Base-by-base conservation (phyloP, 2,329 filamentous ascomycete genomes). In the Aureobasidium sp. region DNA sequence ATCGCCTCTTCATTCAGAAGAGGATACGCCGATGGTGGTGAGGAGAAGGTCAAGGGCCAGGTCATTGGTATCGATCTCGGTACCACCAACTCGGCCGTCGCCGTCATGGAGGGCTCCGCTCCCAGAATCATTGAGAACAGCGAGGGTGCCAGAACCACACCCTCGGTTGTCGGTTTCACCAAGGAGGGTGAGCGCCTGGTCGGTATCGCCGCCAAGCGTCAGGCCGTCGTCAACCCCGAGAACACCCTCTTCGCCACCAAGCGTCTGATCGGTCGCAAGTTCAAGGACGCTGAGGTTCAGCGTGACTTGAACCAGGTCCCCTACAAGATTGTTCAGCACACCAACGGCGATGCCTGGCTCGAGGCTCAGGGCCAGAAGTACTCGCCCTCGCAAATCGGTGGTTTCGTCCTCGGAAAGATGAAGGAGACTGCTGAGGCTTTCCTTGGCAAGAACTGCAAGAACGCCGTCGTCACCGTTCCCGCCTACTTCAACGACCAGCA, bases 401-500 rank as follows among this genome's bases (percentile, higher is more conserved):
- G 94, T 75, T 99, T 99, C 94, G 90, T 99, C 68, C 85, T 99
- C 69, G 87, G 84, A 80, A 99, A 99, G 93, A 96, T 97, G 93
- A 96, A 96, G 85, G 94, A 99, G 81, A 91, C 96, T 75, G 94
- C 94, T 72, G 94, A 99, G 84, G 84, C 83, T 78, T 97, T 97
- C 85, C 86, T 99, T 71, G 94, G 91, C 78, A 96, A 95, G 88
- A 95, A 94, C 83, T 91, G 97, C 72, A 87, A 94, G 81, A 97
- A 97, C 86, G 94, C 94, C 67, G 94, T 99, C 76, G 92, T 99
- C 78, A 99, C 94, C 64, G 94, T 97, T 61, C 94, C 94, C 62
- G 94, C 94, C 75, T 99, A 99, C 85, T 99, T 99, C 90, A 97
- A 97, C 84, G 94, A 99, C 86, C 96, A 95, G 84, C 94, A 99